These are phyloP conservation scores for Phellopilus nigrolimitatus DNA, from an alignment of 1,284 basidiomycete species.

Conservation along the genomic window DNA sequence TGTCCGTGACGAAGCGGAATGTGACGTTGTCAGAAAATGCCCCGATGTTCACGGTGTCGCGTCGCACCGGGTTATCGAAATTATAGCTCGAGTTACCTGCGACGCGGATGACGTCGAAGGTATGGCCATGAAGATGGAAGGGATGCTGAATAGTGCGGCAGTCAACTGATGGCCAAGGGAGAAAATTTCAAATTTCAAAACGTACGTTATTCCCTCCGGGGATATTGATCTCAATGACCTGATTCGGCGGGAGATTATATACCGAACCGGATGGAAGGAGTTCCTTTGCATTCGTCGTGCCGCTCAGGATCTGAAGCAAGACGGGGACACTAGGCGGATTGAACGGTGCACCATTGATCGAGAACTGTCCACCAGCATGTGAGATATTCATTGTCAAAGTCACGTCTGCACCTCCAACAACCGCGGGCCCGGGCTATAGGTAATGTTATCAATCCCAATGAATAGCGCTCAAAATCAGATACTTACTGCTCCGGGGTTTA, in stretches of 20 bases:
- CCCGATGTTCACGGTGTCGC: constrained; percentile 32
- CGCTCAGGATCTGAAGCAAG: constrained; percentile 49
- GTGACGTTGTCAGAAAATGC: constrained; percentile 27
- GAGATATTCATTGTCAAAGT: no score
- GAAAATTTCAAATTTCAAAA: no score
- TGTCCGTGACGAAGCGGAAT: constrained; percentile 38
- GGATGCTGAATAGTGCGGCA: constrained; percentile 36
- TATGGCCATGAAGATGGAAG: constrained; percentile 34
- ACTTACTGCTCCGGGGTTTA: no score
- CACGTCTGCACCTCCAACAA: no score
- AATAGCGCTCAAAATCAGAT: no score
- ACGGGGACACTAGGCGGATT: no score
- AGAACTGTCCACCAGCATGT: no score
- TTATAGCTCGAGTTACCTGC: constrained; percentile 30
- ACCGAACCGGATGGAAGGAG: constrained; percentile 43
- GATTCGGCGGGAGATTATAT: constrained; percentile 41
- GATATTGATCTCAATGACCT: constrained; percentile 41
- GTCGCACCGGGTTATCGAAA: constrained; percentile 36
- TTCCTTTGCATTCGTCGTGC: constrained; percentile 36
- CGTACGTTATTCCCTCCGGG: no score
- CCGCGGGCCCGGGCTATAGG: no score
- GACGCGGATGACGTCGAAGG: constrained; percentile 32
- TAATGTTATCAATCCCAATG: no score
- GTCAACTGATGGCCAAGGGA: no score
- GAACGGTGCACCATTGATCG: no score